These are phyloP conservation scores for Tilletiaria anomala DNA, from an alignment of 1,284 basidiomycete genomes.

Conservation along the genomic window DNA sequence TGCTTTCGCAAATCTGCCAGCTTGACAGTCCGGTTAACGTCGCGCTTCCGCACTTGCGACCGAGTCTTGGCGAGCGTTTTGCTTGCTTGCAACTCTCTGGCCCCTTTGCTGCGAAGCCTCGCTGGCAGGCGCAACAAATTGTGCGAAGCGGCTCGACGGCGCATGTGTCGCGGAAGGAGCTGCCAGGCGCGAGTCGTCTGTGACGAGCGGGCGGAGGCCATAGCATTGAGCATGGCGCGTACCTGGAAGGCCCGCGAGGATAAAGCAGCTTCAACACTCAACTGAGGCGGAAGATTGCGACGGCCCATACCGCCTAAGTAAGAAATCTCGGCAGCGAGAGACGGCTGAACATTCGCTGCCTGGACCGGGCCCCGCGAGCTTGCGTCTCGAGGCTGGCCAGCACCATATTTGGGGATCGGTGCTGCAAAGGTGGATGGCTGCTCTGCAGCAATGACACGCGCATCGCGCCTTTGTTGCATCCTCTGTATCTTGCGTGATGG, in stretches of 20 bases:
- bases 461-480: no score
- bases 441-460: no score
- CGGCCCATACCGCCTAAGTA: no score
- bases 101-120: constrained; percentile 25
- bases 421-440: no score
- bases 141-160: constrained; percentile 33
- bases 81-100: constrained; percentile 27
- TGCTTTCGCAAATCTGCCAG: constrained; percentile 12
- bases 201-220: constrained; percentile 13
- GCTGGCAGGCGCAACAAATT: constrained; percentile 32
- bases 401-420: no score
- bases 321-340: no score
- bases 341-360: no score
- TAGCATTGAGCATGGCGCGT: constrained; percentile 13
- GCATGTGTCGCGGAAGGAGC: constrained; percentile 28
- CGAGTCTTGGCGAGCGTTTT: constrained; percentile 23
- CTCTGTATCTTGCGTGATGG: no score
- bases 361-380: no score
- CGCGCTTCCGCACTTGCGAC: constrained; percentile 17
- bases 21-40: constrained; percentile 8
- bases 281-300: no score
- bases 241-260: constrained; percentile 15
- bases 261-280: neutral
- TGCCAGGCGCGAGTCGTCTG: constrained; percentile 35
- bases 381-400: no score